Percentiles rank a stretch among this genome's conserved stretches.
These are phyloP conservation scores for Hippophae rhamnoides DNA, from an alignment of 306 rosid genomes.

Conservation along the genomic window DNA sequence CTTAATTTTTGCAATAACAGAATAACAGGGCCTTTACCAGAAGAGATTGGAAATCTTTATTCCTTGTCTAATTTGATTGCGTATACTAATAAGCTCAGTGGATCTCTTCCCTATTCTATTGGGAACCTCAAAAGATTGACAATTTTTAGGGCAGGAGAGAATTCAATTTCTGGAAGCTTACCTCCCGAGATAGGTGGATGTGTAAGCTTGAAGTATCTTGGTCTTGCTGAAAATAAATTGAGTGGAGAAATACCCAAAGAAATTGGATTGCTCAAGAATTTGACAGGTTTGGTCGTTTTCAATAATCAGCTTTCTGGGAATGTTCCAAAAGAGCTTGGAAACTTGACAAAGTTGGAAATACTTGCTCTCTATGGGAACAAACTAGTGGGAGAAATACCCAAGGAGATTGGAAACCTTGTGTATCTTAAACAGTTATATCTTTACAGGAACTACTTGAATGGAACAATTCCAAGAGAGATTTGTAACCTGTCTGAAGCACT, in stretches of 20 bases:
- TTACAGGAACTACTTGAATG: conserved; percentile 63
- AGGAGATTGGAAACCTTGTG: conserved; percentile 52
- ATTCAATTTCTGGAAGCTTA: conserved; percentile 53
- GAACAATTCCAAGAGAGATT: conserved; percentile 65
- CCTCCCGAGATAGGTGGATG: conserved; percentile 63
- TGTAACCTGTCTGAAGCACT: conserved; percentile 62
- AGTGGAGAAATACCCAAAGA: conserved; percentile 58
- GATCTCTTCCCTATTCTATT: conserved; percentile 53
- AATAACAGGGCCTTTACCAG: conserved; percentile 56
- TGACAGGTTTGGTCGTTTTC: conserved; percentile 40
- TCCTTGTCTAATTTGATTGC: conserved; percentile 49
- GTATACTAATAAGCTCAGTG: conserved; percentile 49
- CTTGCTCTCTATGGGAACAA: conserved; percentile 62
- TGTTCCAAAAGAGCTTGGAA: conserved; percentile 70
- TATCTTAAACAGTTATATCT: conserved; percentile 39
- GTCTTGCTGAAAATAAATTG: conserved; percentile 67
- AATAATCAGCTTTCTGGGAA: conserved; percentile 47
- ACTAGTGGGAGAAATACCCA: conserved; percentile 52
- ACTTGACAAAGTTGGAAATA: conserved; percentile 38
- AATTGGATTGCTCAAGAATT: conserved; percentile 54
- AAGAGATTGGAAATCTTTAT: conserved; percentile 55
- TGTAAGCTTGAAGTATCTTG: conserved; percentile 40
- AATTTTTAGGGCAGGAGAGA: conserved; percentile 65
- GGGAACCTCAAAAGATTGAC: conserved; percentile 52
- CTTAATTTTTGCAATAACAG: conserved; percentile 67